Conservation (phyloP, 306 rosid species). For the Canavalia ensiformis region DNA sequence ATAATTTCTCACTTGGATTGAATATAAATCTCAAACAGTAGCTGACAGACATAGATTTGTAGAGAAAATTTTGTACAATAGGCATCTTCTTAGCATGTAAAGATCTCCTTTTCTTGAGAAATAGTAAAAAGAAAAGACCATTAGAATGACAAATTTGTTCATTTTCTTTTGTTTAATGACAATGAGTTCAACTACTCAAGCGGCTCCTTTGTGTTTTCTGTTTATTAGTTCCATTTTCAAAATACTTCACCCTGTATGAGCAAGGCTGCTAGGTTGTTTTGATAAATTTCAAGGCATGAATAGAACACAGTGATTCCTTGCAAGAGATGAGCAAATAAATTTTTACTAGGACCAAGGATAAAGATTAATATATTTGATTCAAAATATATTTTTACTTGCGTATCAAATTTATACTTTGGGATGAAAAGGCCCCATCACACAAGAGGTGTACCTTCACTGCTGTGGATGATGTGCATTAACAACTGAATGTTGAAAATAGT, state of each 20-base stretch:
- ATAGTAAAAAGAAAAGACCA: not conserved
- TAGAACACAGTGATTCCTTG: not conserved
- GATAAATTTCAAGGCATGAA: not conserved
- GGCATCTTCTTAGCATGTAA: constrained; percentile 1
- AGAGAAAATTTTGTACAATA: constrained; percentile 22
- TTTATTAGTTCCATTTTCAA: not conserved
- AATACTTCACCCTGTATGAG: not conserved
- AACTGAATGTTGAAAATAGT: too few relatives aligned
- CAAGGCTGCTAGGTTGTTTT: not conserved
- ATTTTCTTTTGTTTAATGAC: not conserved
- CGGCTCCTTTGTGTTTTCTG: not conserved
- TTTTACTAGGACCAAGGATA: not conserved
- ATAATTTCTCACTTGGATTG: constrained; percentile 42
- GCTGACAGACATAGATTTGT: constrained; percentile 9
- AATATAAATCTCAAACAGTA: not conserved
- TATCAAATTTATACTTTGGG: not conserved
- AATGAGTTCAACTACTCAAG: constrained; percentile 8
- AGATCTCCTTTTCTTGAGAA: not conserved
- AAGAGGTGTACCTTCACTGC: too few relatives aligned
- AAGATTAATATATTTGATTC: not conserved
- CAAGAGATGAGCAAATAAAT: not conserved
- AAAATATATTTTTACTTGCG: not conserved
- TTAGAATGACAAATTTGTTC: not conserved
- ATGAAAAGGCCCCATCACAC: not conserved
- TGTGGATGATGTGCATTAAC: too few relatives aligned